Evolutionary conservation across 2,329 filamentous ascomycete species (phyloP), one percentile per base, ranked within the genome.

Genomic region (Diaporthe amygdali): DNA sequence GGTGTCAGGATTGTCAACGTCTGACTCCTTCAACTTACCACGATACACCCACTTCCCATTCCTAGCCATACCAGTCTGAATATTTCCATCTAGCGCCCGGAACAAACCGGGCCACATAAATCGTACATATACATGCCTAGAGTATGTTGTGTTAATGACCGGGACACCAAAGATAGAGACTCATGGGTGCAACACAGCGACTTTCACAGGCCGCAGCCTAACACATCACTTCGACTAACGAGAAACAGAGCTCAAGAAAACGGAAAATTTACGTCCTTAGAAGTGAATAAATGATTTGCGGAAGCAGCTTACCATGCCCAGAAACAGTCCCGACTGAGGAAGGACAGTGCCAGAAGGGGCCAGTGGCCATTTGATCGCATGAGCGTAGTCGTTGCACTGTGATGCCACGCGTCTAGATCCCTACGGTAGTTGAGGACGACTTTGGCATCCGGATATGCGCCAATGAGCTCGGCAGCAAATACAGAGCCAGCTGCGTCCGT

Each of bases 361-460:
- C 77, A 80, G 71, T 69, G 70, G 59, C 74, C 41, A 25, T 78
- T 75, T 15, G 68, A 71, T 15, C 72, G 69, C 41, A 77, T 74
- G 4, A 80, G 71, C 32, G 78, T 80, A 30, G 71, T 74, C 17
- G 69, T 71, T 27, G 77, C 54, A 66, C 81, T 83, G 22, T 73
- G 69, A 73, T 81, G 78, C 84, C 83, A 85, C 27, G 76, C 77
- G 25, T 82, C 78, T 15, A 80, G 73, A 69, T 85, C 82, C 30
- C 78, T 75, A 6, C 80, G 76, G 47, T 81, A 82, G 72, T 78
- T 77, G 66, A 84, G 79, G 20, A 88, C 80, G 14, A 87, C 84
- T 71, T 84, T 84, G 34, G 86, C 86, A 39, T 86, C 80, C 0
- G 86, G 85, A 70, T 86, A 87, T 5, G 85, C 76, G 22, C 80